Evolutionary conservation across 2,329 filamentous ascomycete genomes (phyloP).

Genomic region (Pseudogymnoascus sp.): DNA sequence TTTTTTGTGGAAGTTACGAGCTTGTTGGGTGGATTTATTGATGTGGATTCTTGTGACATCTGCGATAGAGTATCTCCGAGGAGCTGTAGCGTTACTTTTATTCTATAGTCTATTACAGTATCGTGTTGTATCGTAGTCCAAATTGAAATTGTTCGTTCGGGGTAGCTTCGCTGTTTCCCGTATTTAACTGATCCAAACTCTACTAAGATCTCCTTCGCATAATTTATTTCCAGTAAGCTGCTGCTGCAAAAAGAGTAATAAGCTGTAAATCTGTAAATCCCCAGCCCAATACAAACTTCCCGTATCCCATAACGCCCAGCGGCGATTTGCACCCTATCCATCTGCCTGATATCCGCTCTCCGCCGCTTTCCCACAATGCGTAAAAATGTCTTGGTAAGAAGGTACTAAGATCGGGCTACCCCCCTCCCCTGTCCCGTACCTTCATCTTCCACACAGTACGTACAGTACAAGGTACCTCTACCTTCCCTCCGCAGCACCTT

Average conservation of each 20-base stretch:
- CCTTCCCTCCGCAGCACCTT: too few species aligned
- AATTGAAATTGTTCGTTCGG: too few species aligned
- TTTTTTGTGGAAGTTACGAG: neutral
- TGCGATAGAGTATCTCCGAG: neutral
- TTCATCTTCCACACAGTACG: neutral
- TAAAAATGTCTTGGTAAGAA: neutral
- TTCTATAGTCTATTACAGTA: too few species aligned
- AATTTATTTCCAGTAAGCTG: neutral
- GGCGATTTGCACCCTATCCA: too few species aligned
- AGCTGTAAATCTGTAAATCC: neutral
- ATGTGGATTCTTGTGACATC: neutral
- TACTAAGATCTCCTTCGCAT: neutral
- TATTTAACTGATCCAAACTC: neutral
- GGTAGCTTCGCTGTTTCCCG: neutral
- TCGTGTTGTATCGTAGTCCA: too few species aligned
- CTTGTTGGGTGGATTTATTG: slow-evolving; percentile 4
- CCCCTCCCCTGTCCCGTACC: neutral
- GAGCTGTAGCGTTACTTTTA: neutral
- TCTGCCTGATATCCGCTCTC: too few species aligned
- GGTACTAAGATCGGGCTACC: neutral
- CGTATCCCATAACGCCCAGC: too few species aligned
- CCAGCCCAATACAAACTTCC: too few species aligned
- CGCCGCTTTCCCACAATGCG: too few species aligned
- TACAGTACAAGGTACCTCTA: too few species aligned
- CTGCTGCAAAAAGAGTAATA: too few species aligned